These are phyloP conservation scores for Mucor ambiguus DNA, from an alignment of 371 early-diverging fungal genomes.

Conservation along the genomic window DNA sequence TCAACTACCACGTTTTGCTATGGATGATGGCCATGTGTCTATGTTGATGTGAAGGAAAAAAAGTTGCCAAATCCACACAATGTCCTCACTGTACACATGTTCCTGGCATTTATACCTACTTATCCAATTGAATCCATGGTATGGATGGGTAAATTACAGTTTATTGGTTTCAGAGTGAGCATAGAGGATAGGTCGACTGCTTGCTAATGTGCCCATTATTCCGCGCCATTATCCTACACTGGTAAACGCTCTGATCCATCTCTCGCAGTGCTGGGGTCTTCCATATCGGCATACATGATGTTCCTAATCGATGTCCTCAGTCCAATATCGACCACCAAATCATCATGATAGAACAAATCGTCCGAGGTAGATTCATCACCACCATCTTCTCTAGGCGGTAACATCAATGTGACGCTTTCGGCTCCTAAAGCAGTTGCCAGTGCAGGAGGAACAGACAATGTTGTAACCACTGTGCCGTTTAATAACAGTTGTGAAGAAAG, in stretches of 20 bases:
- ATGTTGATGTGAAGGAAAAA: background rate
- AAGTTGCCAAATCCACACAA: background rate
- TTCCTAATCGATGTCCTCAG: slow-evolving; percentile 32
- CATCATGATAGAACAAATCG: slow-evolving; percentile 40
- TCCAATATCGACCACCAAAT: slow-evolving; percentile 43
- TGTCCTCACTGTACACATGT: background rate
- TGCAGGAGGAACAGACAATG: slow-evolving; percentile 29
- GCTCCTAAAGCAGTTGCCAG: slow-evolving; percentile 35
- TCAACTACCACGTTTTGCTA: background rate
- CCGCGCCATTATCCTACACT: slow-evolving; percentile 19
- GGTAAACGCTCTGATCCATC: slow-evolving; percentile 42
- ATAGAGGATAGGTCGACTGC: background rate
- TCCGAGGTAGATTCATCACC: slow-evolving; percentile 16
- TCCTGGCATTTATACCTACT: too few species aligned
- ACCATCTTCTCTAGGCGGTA: slow-evolving; percentile 27
- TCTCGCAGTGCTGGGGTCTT: slow-evolving; percentile 27
- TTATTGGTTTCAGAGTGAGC: background rate
- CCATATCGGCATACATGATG: slow-evolving; percentile 36
- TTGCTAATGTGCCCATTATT: background rate
- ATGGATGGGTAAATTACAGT: background rate
- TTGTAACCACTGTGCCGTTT: slow-evolving; percentile 29
- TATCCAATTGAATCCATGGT: background rate
- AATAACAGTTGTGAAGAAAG: slow-evolving; percentile 38
- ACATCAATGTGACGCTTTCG: slow-evolving; percentile 36
- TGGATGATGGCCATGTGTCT: background rate